Conservation (phyloP, 2,329 filamentous ascomycete species). For the Cytospora leucostoma region DNA sequence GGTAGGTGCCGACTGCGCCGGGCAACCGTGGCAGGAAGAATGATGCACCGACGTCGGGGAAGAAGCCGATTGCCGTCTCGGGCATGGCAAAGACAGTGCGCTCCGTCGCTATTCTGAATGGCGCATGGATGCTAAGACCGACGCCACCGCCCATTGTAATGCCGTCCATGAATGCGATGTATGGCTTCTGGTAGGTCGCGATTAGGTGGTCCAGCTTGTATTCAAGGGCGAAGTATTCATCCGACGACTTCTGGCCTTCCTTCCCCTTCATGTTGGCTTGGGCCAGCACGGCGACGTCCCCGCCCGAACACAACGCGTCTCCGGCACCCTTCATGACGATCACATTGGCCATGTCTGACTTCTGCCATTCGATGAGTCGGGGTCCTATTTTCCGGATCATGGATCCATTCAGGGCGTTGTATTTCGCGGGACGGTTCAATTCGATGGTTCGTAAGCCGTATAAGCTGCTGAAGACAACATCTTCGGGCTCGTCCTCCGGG, state of each 20-base stretch:
- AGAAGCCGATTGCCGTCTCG: conserved; percentile 97
- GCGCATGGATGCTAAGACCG: conserved; percentile 89
- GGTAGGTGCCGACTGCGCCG: conserved; percentile 84
- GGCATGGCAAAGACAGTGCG: conserved; percentile 97
- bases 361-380: conserved; percentile 87
- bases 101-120: conserved; percentile 95
- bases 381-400: conserved; percentile 96
- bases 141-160: conserved; percentile 99
- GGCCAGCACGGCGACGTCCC: conserved; percentile 82
- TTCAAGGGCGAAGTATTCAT: conserved; percentile 89
- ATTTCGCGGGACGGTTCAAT: conserved; percentile 88
- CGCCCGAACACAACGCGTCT: conserved; percentile 88
- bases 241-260: conserved; percentile 72
- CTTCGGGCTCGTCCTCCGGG: conserved; percentile 73
- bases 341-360: conserved; percentile 91
- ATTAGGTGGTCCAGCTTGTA: conserved; percentile 96
- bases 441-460: conserved; percentile 91
- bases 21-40: conserved; percentile 94
- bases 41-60: conserved; percentile 94
- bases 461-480: conserved; percentile 87
- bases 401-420: conserved; percentile 89
- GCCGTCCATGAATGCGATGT: conserved; percentile 94
- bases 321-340: conserved; percentile 90
- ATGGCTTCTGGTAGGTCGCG: conserved; percentile 89
- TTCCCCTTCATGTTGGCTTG: conserved; percentile 66